These are phyloP conservation scores for Coleophoma cylindrospora DNA, from an alignment of 2,329 filamentous ascomycete species.

Conservation along the genomic window DNA sequence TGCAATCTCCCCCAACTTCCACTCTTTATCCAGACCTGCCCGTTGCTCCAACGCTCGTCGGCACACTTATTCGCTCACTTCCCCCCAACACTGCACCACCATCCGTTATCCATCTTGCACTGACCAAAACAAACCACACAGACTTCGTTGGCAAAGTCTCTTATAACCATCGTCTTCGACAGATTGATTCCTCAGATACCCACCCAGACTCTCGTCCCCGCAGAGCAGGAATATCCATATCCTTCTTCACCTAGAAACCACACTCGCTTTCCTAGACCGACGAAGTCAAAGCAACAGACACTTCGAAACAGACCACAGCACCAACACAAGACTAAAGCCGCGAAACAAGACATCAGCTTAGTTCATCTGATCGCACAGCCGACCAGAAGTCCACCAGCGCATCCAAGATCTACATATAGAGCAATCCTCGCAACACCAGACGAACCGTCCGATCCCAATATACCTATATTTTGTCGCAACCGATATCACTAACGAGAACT, in stretches of 20 bases:
- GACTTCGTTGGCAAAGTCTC: slow-evolving; percentile 56
- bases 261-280: background rate
- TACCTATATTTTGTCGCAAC: background rate
- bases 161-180: slow-evolving; percentile 20
- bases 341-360: background rate
- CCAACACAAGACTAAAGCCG: background rate
- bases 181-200: slow-evolving; percentile 18
- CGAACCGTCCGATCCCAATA: background rate
- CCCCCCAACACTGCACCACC: background rate
- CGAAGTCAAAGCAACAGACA: background rate
- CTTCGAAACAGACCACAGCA: background rate
- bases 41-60: background rate
- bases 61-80: background rate
- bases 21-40: background rate
- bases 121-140: slow-evolving; percentile 16
- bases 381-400: background rate
- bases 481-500: background rate
- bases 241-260: background rate
- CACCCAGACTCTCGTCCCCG: slow-evolving; percentile 1
- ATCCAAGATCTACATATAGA: background rate
- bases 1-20: background rate
- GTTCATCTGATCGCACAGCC: background rate
- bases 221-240: background rate
- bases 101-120: too few relatives aligned
- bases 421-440: background rate